Base-by-base conservation (phyloP, 2,329 filamentous ascomycete species). In the Pseudocercospora eumusae region DNA sequence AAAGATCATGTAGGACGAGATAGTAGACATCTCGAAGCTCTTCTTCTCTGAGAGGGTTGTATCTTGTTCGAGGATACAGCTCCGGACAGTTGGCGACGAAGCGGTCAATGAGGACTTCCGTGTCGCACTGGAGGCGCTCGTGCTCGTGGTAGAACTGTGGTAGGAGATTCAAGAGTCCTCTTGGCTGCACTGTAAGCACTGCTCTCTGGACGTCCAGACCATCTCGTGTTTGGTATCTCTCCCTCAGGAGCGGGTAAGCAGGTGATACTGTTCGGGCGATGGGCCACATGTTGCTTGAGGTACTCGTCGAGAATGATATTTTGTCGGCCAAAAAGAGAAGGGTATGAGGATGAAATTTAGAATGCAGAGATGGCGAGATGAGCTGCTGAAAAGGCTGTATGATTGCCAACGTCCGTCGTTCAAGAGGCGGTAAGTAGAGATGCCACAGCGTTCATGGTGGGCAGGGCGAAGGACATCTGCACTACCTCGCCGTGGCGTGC, bases 1-100 rank as follows among this genome's bases (percentile, higher is more conserved):
- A 63, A 13, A 60, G 45, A 25, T 63, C 57, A 28, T 58, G 61
- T 3, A 63, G 53, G 11, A 55, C 56, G 11, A 60, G 25, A n/a
- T 63, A 63, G 45, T 63, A 63, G 25, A 63, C 61, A 33, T 63
- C 61, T 21, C 61, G 61, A 3, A 63, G 31, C 23, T 63, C 61
- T 25, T 63, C 61, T 42, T 63, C 61, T 47, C 61, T 21, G 3
- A 63, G 44, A n/a, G 61, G 61, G 36, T 63, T 63, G 57, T 60
- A 63, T 27, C 53, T 54, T 33, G 57, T 60, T 53, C 57, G 23
- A 25, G 61, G 61, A 44, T 60, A 63, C 15, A 63, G 25, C 21
- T 63, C 61, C 3, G 61, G 61, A 45, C 61, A 63, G 10, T 60
- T 40, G 15, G 61, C 53, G 5, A 63, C 61, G 33, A 60, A 63